These are phyloP conservation scores for Ceratocystiopsis sp. DNA, from an alignment of 2,329 filamentous ascomycete species.

Conservation along the genomic window DNA sequence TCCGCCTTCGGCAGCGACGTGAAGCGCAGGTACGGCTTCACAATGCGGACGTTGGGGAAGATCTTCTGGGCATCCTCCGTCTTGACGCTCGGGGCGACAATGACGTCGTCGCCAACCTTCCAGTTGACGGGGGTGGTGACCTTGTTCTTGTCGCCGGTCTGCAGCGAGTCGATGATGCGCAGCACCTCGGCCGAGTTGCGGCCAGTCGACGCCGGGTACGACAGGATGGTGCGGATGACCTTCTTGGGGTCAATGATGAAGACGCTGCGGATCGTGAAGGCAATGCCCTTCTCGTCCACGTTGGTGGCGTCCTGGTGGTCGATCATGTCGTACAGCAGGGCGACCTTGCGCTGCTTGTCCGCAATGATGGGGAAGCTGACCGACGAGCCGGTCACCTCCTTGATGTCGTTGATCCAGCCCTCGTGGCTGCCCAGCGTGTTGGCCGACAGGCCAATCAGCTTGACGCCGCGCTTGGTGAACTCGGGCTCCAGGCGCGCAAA, in stretches of 20 bases:
- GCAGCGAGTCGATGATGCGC: conserved; percentile 61
- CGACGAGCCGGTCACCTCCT: conserved; percentile 55
- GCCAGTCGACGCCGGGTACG: conserved; percentile 83
- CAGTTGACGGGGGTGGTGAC: conserved; percentile 85
- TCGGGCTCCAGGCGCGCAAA: conserved; percentile 81
- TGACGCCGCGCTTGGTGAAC: conserved; percentile 72
- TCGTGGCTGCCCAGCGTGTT: conserved; percentile 74
- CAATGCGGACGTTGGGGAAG: conserved; percentile 58
- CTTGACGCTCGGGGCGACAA: conserved; percentile 68
- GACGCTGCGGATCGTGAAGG: conserved; percentile 87
- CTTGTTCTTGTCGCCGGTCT: conserved; percentile 75
- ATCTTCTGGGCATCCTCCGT: conserved; percentile 76
- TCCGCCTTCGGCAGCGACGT: conserved; percentile 42
- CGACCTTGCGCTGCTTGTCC: conserved; percentile 61
- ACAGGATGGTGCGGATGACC: conserved; percentile 82
- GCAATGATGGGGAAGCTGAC: conserved; percentile 67
- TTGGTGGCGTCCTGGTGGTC: conserved; percentile 70
- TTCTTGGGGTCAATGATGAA: conserved; percentile 91
- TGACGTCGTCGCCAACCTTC: conserved; percentile 77
- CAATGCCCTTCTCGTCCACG: conserved; percentile 65
- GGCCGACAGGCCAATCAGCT: conserved; percentile 80
- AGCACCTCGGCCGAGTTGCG: conserved; percentile 67
- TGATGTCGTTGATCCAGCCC: conserved; percentile 81
- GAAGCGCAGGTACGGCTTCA: conserved; percentile 60
- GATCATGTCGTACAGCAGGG: conserved; percentile 66